phyloP scores from a whole-genome alignment of 202 grass and related monocot genomes.

The Bolboschoenoplectus hybrid region DNA sequence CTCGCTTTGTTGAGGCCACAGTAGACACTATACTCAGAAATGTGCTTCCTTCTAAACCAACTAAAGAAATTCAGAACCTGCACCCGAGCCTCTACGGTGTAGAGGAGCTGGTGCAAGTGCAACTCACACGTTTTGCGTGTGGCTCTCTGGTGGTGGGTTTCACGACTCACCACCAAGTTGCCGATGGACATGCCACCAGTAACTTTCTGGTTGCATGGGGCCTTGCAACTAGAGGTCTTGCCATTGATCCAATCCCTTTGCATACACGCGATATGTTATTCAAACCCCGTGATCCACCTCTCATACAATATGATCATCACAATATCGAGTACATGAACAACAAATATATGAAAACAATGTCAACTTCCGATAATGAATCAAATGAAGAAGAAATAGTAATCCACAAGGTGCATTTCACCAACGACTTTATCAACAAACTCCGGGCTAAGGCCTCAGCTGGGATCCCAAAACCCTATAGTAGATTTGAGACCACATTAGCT shows the following conservation, averaged over 20 bases:
- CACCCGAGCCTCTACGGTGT: slow-evolving; percentile 19
- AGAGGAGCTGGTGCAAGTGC: slow-evolving; percentile 40
- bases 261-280: slow-evolving; percentile 25
- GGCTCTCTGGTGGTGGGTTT: slow-evolving; percentile 38
- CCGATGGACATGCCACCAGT: slow-evolving; percentile 38
- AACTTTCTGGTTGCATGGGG: slow-evolving; percentile 51
- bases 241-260: slow-evolving; percentile 19
- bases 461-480: slow-evolving; percentile 23
- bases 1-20: slow-evolving; percentile 42
- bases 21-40: slow-evolving; percentile 17
- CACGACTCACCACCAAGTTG: slow-evolving; percentile 40
- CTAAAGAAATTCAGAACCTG: slow-evolving; percentile 16
- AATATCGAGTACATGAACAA: slow-evolving; percentile 29
- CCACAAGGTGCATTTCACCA: slow-evolving; percentile 44
- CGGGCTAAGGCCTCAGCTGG: background rate
- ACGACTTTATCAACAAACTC: slow-evolving; percentile 40
- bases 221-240: slow-evolving; percentile 32
- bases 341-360: background rate
- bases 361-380: background rate
- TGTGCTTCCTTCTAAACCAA: slow-evolving; percentile 33
- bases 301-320: slow-evolving; percentile 40
- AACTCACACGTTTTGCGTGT: slow-evolving; percentile 44
- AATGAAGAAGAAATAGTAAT: slow-evolving; percentile 18
- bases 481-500: slow-evolving; percentile 44
- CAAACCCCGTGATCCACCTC: slow-evolving; percentile 29